phyloP scores from a whole-genome alignment of 106 monocot species.

The Dioscorea alata region DNA sequence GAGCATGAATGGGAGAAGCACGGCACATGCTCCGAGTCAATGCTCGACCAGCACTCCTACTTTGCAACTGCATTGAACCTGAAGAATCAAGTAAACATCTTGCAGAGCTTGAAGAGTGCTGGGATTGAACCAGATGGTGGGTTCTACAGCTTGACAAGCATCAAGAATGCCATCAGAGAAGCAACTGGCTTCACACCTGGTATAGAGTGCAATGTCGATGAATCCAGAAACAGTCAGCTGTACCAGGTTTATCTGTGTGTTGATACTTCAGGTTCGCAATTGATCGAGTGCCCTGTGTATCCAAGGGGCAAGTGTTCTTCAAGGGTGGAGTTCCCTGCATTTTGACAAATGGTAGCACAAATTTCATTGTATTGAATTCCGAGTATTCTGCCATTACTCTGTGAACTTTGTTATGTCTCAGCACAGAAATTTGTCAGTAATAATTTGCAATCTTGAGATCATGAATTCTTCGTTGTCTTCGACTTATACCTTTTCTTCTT shows the following conservation, averaged over 20 bases:
- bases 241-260: conserved; percentile 56
- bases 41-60: conserved; percentile 38
- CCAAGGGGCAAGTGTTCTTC: conserved; percentile 22
- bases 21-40: conserved; percentile 46
- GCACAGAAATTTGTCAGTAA: background rate
- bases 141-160: conserved; percentile 11
- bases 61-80: conserved; percentile 34
- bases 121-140: conserved; percentile 13
- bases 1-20: conserved; percentile 46
- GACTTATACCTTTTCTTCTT: background rate
- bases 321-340: conserved; percentile 37
- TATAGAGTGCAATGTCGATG: conserved; percentile 65
- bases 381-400: too few species aligned
- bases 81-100: conserved; percentile 23
- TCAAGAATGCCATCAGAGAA: conserved; percentile 25
- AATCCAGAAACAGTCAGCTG: conserved; percentile 49
- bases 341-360: conserved; percentile 5
- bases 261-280: conserved; percentile 12
- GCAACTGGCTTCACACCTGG: conserved; percentile 24
- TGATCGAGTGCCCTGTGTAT: conserved; percentile 35
- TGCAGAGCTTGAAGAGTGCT: conserved; percentile 19
- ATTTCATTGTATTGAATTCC: too few species aligned
- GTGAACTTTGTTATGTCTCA: background rate
- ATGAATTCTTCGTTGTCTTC: background rate
- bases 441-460: background rate